Conservation (phyloP, 345 rosid genomes). For the Arabis hirsuta region DNA sequence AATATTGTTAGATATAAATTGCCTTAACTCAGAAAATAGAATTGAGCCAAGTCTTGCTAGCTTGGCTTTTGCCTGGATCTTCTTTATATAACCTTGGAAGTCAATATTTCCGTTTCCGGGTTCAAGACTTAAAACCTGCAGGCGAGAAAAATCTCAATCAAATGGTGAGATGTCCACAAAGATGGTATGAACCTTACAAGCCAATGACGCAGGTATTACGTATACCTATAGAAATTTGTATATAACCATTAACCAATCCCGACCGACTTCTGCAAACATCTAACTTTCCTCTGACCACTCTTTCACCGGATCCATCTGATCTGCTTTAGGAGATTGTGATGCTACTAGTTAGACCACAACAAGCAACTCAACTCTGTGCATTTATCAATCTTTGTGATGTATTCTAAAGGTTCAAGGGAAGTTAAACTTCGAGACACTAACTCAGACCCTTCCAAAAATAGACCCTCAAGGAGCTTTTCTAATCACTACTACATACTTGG, state of each 20-base stretch:
- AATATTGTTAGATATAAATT: slow-evolving; percentile 61
- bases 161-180: not conserved
- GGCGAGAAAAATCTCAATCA: slow-evolving; percentile 18
- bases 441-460: slow-evolving; percentile 84
- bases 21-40: slow-evolving; percentile 64
- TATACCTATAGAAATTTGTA: slow-evolving; percentile 74
- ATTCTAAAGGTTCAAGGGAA: slow-evolving; percentile 59
- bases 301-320: slow-evolving; percentile 42
- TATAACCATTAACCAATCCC: slow-evolving; percentile 53
- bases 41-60: slow-evolving; percentile 64
- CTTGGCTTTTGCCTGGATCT: slow-evolving; percentile 75
- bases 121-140: slow-evolving; percentile 59
- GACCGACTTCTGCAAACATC: slow-evolving; percentile 69
- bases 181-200: not conserved
- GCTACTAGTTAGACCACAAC: slow-evolving; percentile 61
- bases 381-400: slow-evolving; percentile 56
- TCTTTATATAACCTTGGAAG: slow-evolving; percentile 52
- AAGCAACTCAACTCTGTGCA: slow-evolving; percentile 62
- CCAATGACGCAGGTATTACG: not conserved
- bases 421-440: slow-evolving; percentile 66
- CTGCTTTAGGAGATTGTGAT: slow-evolving; percentile 46
- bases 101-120: slow-evolving; percentile 41
- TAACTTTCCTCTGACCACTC: slow-evolving; percentile 73
- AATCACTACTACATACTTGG: slow-evolving; percentile 49
- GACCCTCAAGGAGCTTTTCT: slow-evolving; percentile 58